A percentile compares a stretch with the other conserved stretches of the same genome.
Conservation (phyloP, 306 rosid genomes). For the Ormosia emarginata region DNA sequence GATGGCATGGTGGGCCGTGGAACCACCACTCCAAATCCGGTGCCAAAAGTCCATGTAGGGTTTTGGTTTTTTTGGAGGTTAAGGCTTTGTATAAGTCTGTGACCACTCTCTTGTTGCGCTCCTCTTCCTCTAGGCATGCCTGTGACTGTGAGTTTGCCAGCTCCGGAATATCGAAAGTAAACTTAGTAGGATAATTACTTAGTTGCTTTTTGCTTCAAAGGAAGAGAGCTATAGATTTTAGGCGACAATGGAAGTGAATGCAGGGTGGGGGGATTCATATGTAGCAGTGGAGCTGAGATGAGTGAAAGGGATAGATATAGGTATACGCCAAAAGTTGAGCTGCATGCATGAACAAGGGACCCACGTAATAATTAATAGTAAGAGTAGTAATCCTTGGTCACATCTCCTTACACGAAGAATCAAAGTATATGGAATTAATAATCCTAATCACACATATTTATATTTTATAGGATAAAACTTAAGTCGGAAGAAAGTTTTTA, state of each 20-base stretch:
- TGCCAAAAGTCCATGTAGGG: slow-evolving; percentile 41
- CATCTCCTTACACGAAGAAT: no score
- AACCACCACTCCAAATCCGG: slow-evolving; percentile 83
- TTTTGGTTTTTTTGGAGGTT: slow-evolving; percentile 33
- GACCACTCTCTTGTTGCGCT: slow-evolving; percentile 32
- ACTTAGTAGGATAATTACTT: background rate
- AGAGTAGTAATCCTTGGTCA: no score
- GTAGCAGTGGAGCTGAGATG: background rate
- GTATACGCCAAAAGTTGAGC: no score
- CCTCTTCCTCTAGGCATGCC: slow-evolving; percentile 27
- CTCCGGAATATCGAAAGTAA: background rate
- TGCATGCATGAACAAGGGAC: no score
- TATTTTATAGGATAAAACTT: no score
- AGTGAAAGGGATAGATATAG: background rate
- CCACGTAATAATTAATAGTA: no score
- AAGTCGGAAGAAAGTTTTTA: no score
- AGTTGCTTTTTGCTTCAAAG: no score
- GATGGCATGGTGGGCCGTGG: slow-evolving; percentile 68
- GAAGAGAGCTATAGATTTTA: no score
- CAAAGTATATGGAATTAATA: no score
- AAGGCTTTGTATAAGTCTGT: slow-evolving; percentile 55
- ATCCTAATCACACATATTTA: no score
- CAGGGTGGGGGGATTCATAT: background rate
- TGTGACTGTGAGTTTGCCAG: slow-evolving; percentile 32
- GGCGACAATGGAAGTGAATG: background rate